Conservation (phyloP, 2,329 filamentous ascomycete species). For the Paracorniculantispora psalliotae region DNA sequence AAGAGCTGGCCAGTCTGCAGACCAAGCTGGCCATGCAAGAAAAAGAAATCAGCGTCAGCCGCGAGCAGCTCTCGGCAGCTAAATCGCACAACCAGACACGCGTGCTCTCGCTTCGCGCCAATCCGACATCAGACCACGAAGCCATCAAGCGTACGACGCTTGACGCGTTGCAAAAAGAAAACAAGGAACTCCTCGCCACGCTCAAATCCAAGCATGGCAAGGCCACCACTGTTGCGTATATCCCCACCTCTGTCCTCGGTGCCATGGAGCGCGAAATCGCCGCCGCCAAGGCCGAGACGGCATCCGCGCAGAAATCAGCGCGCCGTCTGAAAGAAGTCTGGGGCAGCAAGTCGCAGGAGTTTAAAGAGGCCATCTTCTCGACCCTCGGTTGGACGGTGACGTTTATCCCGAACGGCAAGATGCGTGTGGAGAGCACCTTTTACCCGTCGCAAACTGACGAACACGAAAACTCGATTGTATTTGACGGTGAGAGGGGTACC, state of each 20-base stretch:
- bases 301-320: conserved; percentile 75
- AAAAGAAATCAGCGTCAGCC: conserved; percentile 67
- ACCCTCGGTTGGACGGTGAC: conserved; percentile 92
- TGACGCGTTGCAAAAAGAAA: conserved; percentile 72
- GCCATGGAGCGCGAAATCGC: conserved; percentile 70
- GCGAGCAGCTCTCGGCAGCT: conserved; percentile 65
- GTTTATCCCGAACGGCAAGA: conserved; percentile 95
- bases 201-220: conserved; percentile 44
- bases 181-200: conserved; percentile 73
- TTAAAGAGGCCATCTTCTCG: conserved; percentile 89
- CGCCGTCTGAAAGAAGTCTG: conserved; percentile 88
- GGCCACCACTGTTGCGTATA: conserved; percentile 49
- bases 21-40: conserved; percentile 66
- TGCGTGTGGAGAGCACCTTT: conserved; percentile 83
- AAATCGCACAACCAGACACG: conserved; percentile 69
- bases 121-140: conserved; percentile 83
- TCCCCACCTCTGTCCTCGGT: conserved; percentile 73
- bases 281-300: conserved; percentile 63
- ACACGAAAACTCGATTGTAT: conserved; percentile 71
- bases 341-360: conserved; percentile 85
- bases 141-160: conserved; percentile 80
- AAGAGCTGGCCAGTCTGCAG: conserved; percentile 65
- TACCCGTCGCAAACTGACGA: conserved; percentile 65
- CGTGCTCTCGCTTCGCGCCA: conserved; percentile 80
- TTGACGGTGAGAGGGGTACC: conserved; percentile 88